A percentile compares a stretch with the other conserved stretches of the same genome.
phyloP scores from a whole-genome alignment of 176 grass and related monocot genomes.

The Canna indica region DNA sequence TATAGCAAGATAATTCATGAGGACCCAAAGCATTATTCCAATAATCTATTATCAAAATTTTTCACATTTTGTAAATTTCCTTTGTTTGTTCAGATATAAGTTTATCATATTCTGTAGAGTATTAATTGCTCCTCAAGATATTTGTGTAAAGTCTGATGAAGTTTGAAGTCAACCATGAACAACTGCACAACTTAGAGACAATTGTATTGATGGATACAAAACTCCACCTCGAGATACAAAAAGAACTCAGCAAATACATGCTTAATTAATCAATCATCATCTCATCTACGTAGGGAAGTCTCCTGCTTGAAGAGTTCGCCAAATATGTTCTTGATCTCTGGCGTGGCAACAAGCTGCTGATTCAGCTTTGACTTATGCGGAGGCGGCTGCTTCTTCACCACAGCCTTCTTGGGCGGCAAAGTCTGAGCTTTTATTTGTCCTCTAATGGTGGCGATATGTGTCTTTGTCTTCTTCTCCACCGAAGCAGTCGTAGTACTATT shows the following conservation, averaged over 20 bases:
- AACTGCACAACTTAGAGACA: too few relatives aligned
- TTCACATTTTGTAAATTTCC: too few relatives aligned
- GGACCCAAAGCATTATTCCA: too few relatives aligned
- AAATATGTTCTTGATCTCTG: slow-evolving; percentile 62
- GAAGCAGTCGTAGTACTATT: slow-evolving; percentile 20
- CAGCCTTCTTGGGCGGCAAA: slow-evolving; percentile 58
- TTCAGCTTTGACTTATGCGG: slow-evolving; percentile 39
- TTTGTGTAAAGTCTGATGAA: too few relatives aligned
- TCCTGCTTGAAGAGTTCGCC: slow-evolving; percentile 89
- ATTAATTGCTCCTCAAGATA: too few relatives aligned
- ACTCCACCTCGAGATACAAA: too few relatives aligned
- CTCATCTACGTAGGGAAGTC: slow-evolving; percentile 65
- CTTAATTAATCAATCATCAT: slow-evolving; percentile 43
- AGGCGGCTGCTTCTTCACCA: slow-evolving; percentile 40
- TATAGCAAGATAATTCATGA: too few relatives aligned
- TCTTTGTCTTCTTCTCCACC: slow-evolving; percentile 32
- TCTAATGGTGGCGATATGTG: slow-evolving; percentile 68
- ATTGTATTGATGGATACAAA: too few relatives aligned
- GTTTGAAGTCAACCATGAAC: too few relatives aligned
- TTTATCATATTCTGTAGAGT: too few relatives aligned
- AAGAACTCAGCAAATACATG: neutral
- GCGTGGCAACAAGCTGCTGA: slow-evolving; percentile 34
- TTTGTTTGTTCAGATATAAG: too few relatives aligned
- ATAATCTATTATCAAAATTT: too few relatives aligned
- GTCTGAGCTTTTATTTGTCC: slow-evolving; percentile 72